These are phyloP conservation scores for Botrytis paeoniae DNA, from an alignment of 2,329 filamentous ascomycete genomes.

Conservation along the genomic window DNA sequence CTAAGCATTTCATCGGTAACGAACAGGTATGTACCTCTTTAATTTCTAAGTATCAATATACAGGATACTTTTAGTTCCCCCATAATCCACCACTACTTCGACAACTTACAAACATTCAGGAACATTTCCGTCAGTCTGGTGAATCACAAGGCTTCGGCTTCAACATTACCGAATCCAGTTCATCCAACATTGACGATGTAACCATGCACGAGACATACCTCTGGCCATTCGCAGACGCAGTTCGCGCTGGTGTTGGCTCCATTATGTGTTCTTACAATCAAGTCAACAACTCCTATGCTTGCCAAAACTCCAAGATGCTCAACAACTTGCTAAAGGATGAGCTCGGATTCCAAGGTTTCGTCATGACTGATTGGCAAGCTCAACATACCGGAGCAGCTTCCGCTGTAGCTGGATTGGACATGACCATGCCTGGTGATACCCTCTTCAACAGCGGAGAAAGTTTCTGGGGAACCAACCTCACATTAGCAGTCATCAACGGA, in stretches of 20 bases:
- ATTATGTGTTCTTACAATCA: constrained; percentile 87
- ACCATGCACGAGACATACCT: constrained; percentile 60
- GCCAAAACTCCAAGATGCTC: constrained; percentile 73
- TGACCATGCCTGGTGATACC: constrained; percentile 87
- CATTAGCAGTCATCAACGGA: constrained; percentile 82
- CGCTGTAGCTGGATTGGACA: constrained; percentile 48
- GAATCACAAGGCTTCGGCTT: constrained; percentile 55
- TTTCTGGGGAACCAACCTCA: constrained; percentile 80
- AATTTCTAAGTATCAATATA: background rate
- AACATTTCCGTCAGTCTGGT: constrained; percentile 41
- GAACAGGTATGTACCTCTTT: constrained; percentile 57
- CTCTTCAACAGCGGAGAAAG: constrained; percentile 64
- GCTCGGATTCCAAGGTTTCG: constrained; percentile 76
- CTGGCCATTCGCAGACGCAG: constrained; percentile 55
- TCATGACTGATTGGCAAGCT: constrained; percentile 78
- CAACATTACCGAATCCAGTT: constrained; percentile 59
- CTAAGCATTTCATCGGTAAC: constrained; percentile 69
- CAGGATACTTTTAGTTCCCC: background rate
- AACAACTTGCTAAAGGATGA: constrained; percentile 77
- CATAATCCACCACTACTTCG: constrained; percentile 43
- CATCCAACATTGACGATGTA: constrained; percentile 55
- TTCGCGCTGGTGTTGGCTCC: constrained; percentile 73
- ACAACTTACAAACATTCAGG: constrained; percentile 46
- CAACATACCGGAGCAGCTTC: constrained; percentile 15
- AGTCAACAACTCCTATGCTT: constrained; percentile 75